Evolutionary conservation across 106 monocot species (phyloP).

Genomic region (Agapanthus africanus): DNA sequence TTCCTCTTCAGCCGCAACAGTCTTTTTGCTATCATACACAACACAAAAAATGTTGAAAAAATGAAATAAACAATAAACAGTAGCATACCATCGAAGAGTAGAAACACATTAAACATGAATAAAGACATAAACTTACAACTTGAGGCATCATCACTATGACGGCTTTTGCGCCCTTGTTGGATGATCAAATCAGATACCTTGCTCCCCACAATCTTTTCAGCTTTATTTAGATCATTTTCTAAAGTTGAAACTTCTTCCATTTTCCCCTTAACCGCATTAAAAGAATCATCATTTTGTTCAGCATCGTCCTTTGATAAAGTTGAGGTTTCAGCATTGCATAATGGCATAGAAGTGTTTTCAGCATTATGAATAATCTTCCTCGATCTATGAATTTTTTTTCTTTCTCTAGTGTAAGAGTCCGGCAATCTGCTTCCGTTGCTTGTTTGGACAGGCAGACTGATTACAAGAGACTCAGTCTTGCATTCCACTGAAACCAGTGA

Average conservation of each 20-base stretch:
- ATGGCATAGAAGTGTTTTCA: neutral
- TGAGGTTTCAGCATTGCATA: slow-evolving; percentile 7
- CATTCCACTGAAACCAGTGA: neutral
- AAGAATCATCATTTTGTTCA: slow-evolving; percentile 4
- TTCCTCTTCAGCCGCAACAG: slow-evolving; percentile 40
- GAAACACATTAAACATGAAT: neutral
- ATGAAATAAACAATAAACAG: slow-evolving; percentile 8
- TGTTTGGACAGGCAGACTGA: neutral
- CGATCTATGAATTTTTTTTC: slow-evolving; percentile 20
- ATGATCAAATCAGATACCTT: slow-evolving; percentile 7
- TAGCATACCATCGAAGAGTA: neutral
- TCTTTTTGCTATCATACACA: slow-evolving; percentile 19
- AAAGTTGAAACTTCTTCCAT: slow-evolving; percentile 27
- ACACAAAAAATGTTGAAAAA: neutral
- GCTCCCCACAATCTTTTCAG: slow-evolving; percentile 5
- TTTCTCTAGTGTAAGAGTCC: slow-evolving; percentile 7
- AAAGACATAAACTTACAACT: slow-evolving; percentile 26
- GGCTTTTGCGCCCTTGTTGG: slow-evolving; percentile 6
- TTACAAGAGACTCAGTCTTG: slow-evolving; percentile 7
- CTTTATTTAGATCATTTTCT: slow-evolving; percentile 20
- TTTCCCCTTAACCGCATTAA: slow-evolving; percentile 6
- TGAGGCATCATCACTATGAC: slow-evolving; percentile 1
- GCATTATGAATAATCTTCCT: slow-evolving; percentile 16
- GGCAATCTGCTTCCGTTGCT: slow-evolving; percentile 10
- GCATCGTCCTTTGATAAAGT: neutral